Base-by-base conservation (phyloP, 129 eudicot species). In the Pseudognaphalium luteoalbum region DNA sequence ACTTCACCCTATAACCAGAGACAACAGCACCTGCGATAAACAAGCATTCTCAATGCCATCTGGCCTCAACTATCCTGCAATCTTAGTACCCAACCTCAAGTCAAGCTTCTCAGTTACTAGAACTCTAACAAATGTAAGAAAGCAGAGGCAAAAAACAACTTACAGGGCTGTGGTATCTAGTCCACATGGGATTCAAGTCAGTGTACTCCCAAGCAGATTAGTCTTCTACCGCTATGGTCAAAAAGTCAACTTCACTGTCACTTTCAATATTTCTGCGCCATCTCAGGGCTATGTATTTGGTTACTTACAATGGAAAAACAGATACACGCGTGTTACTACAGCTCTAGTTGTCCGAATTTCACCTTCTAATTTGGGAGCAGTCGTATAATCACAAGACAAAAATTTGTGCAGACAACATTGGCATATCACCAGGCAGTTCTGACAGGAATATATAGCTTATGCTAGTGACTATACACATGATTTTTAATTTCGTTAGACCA, bases 1-100 rank as follows among this genome's bases (percentile, higher is more conserved):
- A 63, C 83, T 87, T 50, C 87, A 56, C 34, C 76, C 74, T 65
- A 84, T 93, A 78, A 86, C 97, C 25, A 50, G 85, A 78, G 88
- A 87, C 83, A 88, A 85, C 80, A 85, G 89, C 87, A 91, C 89
- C 5, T 91, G 97, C 68, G 44, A 73, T 54, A 80, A 73, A 52
- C 77, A 73, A 80, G 16, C 90, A 20, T 85, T 88, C 58, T 62
- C 84, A 9, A 69, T 76, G n/a, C 76, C 95, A 12, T 57, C 89
- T 3, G 75, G 78, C 76, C 83, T 93, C 12, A 93, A 93, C 66
- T 90, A 88, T 64, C 98, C 98, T 2, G 93, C 98, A 30, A 91
- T 93, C 50, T 51, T 89, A 9, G 90, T 93, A 28, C 89, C 96
- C 5, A 84, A 84, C 60, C 87, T 93, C n/a, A 81, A 80, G 68